phyloP scores from a whole-genome alignment of 2,329 filamentous ascomycete genomes.

The Gaeumannomyces tritici region DNA sequence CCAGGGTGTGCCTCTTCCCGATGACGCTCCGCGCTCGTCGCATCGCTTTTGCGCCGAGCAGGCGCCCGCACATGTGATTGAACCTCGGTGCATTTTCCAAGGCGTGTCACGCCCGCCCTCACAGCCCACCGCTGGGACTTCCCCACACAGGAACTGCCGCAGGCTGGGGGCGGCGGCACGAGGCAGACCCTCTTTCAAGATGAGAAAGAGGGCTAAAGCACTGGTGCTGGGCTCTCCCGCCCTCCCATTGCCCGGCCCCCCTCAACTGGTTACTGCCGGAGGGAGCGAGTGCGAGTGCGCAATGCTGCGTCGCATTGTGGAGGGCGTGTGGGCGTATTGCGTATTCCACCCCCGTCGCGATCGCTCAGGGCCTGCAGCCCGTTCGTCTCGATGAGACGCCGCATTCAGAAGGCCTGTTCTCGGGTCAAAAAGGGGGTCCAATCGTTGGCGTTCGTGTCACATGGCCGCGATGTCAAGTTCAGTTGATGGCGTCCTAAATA shows the following conservation, averaged over 20 bases:
- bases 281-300: no score
- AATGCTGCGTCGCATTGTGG: neutral
- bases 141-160: neutral
- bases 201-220: no score
- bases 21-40: neutral
- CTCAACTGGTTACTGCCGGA: neutral
- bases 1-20: neutral
- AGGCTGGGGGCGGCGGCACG: neutral
- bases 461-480: neutral
- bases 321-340: neutral
- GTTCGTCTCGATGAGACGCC: neutral
- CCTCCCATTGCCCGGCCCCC: no score
- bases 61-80: constrained; percentile 4
- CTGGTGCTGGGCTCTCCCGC: no score
- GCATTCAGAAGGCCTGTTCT: neutral
- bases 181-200: neutral
- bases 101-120: neutral
- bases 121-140: neutral
- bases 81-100: constrained; percentile 3
- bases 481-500: neutral
- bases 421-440: neutral
- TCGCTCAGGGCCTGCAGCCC: neutral
- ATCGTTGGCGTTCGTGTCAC: neutral
- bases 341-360: neutral
- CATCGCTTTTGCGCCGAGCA: neutral